phyloP scores from a whole-genome alignment of 1,284 basidiomycete genomes.

The Amylostereum areolatum region DNA sequence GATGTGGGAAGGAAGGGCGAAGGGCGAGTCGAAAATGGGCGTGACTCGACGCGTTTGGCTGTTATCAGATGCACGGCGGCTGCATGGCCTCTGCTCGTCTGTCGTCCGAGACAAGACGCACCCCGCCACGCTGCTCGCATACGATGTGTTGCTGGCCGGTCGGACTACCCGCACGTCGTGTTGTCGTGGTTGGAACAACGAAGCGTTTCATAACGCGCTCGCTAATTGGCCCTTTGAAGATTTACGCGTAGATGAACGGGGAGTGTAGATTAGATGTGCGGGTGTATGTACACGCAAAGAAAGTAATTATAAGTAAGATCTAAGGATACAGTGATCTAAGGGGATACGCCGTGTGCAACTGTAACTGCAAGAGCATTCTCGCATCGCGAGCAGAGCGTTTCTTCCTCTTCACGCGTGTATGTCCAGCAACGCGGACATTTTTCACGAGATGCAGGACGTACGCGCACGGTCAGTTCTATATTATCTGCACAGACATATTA shows the following conservation, averaged over 20 bases:
- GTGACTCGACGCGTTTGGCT: slow-evolving; percentile 27
- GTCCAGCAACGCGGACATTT: slow-evolving; percentile 85
- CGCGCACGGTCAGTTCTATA: slow-evolving; percentile 36
- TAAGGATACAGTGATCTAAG: too few species aligned
- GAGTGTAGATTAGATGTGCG: too few species aligned
- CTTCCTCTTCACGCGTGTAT: slow-evolving; percentile 41
- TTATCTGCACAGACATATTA: slow-evolving; percentile 20
- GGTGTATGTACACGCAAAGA: too few species aligned
- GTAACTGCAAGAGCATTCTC: neutral
- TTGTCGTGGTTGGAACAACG: neutral
- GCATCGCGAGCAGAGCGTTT: slow-evolving; percentile 61
- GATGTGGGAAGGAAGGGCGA: slow-evolving; percentile 5
- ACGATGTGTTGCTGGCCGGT: slow-evolving; percentile 2
- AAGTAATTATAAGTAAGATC: too few species aligned
- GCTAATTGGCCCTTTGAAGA: too few species aligned
- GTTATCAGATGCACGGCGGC: slow-evolving; percentile 24
- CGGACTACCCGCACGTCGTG: neutral
- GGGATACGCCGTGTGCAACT: too few species aligned
- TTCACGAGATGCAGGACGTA: slow-evolving; percentile 44
- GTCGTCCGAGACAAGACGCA: slow-evolving; percentile 1
- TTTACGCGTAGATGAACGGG: too few species aligned
- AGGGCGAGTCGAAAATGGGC: slow-evolving; percentile 9
- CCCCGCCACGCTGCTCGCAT: slow-evolving; percentile 10
- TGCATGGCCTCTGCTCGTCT: slow-evolving; percentile 1
- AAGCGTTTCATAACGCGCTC: too few species aligned